A percentile compares a stretch with the other conserved stretches of the same genome.
These are phyloP conservation scores for Carallia pectinifolia DNA, from an alignment of 345 rosid species.

Conservation along the genomic window DNA sequence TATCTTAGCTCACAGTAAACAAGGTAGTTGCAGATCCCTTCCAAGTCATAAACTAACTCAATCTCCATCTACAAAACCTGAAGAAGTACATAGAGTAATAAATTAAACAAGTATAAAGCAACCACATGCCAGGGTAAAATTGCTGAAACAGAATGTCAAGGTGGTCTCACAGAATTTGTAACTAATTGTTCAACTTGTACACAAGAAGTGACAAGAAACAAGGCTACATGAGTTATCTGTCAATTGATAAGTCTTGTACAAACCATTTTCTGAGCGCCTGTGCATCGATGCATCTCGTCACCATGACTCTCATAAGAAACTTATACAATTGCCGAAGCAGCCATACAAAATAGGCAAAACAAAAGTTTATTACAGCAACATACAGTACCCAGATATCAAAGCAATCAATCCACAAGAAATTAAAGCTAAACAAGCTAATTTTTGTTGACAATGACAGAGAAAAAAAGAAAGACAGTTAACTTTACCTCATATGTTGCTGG, in stretches of 20 bases:
- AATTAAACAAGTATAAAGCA: background rate
- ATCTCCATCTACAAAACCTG: background rate
- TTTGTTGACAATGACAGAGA: background rate
- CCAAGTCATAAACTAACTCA: background rate
- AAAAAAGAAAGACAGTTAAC: background rate
- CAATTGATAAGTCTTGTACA: too few species aligned
- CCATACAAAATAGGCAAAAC: background rate
- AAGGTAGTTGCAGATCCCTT: conserved; percentile 1
- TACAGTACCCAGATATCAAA: background rate
- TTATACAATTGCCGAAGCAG: background rate
- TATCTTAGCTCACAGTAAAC: background rate
- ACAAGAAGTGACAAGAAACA: too few species aligned
- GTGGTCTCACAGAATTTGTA: too few species aligned
- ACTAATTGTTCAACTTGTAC: too few species aligned
- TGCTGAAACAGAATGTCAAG: too few species aligned
- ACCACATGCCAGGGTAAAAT: background rate
- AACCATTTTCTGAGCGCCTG: too few species aligned
- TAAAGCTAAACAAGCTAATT: background rate
- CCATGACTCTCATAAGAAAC: background rate
- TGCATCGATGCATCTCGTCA: too few species aligned
- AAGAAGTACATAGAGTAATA: background rate
- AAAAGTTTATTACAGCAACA: background rate
- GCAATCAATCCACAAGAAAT: background rate
- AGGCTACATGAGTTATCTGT: too few species aligned
- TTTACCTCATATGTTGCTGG: conserved; percentile 86